Base-by-base conservation (phyloP, 225 moss, liverwort and hornwort species). In the Climacium dendroides region DNA sequence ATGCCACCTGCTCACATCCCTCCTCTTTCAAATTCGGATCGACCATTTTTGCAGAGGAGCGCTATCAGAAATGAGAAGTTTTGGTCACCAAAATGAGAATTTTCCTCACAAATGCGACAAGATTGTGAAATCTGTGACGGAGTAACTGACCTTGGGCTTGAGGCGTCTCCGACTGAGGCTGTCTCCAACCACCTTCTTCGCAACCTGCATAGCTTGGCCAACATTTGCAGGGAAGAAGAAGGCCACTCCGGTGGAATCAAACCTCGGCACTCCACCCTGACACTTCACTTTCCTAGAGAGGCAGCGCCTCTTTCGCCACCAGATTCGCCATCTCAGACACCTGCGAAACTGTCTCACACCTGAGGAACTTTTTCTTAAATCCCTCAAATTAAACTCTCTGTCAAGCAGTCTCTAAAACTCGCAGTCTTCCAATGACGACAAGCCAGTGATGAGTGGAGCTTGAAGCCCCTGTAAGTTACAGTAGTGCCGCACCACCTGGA, bases 131-230 rank as follows among this genome's bases (percentile, higher is more conserved):
- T 53, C 53, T 47, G 13, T n/a, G 82, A 81, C 35, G n/a, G 19
- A 47, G 34, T 47, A 26, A 50, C 76, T 54, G 63, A 87, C 93
- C 93, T 91, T 76, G 19, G 82, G 85, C 87, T 75, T 84, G 39
- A 85, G 80, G 82, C 43, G 91, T 64, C 85, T 84, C 81, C 66
- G 79, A 74, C 72, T 39, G 66, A 90, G 53, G 63, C 84, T 90
- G 81, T 83, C 89, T 85, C 72, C 93, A 32, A 90, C 85, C 78
- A 86, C 93, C 67, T 88, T 92, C 91, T 69, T 93, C 90, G 85
- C 81, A 76, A 89, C 89, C 91, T 93, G 93, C 93, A 93, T 92
- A 90, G 91, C 88, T 91, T 74, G 60, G 79, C 86, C 85, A 81
- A 41, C 78, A 89, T 87, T 22, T 87, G 82, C 87, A 89, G 45